phyloP scores from a whole-genome alignment of 108 stramenopile species.

The Skeletonema potamos region DNA sequence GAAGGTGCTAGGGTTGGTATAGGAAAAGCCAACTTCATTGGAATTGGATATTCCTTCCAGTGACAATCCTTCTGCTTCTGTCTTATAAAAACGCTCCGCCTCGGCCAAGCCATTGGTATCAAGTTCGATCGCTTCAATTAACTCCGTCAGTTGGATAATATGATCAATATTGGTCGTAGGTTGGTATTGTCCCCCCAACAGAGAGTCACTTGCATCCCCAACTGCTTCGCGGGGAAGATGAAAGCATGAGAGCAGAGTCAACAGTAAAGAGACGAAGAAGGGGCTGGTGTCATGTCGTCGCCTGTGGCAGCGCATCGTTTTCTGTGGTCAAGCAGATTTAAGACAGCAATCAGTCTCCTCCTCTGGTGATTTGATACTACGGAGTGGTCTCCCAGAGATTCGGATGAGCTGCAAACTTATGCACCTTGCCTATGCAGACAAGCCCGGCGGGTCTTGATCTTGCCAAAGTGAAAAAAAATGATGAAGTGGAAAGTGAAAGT shows the following conservation, averaged over 20 bases:
- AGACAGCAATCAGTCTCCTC: too few species aligned
- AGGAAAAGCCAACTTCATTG: neutral
- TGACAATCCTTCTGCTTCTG: neutral
- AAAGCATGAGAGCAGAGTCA: neutral
- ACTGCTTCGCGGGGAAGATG: constrained; percentile 1
- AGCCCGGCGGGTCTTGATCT: too few species aligned
- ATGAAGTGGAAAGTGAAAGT: too few species aligned
- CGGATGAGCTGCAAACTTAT: too few species aligned
- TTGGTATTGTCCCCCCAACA: constrained; percentile 27
- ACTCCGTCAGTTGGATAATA: constrained; percentile 6
- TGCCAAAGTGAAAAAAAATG: too few species aligned
- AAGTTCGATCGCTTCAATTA: neutral
- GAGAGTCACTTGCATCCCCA: constrained; percentile 15
- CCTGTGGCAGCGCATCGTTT: neutral
- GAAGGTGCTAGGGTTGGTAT: neutral
- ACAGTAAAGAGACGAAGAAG: neutral
- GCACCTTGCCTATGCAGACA: too few species aligned
- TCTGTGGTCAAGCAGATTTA: neutral
- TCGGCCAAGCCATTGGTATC: neutral
- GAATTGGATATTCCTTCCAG: neutral
- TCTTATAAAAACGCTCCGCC: neutral
- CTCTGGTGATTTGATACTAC: too few species aligned
- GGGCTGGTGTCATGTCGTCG: neutral
- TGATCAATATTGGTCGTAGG: constrained; percentile 38
- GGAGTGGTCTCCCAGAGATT: too few species aligned